phyloP scores from a whole-genome alignment of 495 filamentous ascomycete genomes.

The Aspergillus asperescens region DNA sequence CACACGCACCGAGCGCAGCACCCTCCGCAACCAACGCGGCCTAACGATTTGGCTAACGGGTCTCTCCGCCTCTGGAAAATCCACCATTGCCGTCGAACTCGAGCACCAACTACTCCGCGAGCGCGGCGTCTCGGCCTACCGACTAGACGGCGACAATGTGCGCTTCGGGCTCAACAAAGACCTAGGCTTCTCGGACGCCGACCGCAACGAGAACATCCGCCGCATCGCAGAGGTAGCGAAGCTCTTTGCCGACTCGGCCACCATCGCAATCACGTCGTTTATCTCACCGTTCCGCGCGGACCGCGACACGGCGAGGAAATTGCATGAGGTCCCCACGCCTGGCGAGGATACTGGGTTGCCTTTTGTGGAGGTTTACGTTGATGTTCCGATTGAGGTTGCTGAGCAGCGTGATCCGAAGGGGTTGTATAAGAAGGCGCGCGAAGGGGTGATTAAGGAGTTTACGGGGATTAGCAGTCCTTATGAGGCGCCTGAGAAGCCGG shows the following conservation, averaged over 20 bases:
- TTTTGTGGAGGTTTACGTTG: slow-evolving; percentile 90
- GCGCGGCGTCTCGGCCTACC: slow-evolving; percentile 78
- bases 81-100: slow-evolving; percentile 89
- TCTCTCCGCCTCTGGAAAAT: slow-evolving; percentile 91
- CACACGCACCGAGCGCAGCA: slow-evolving; percentile 76
- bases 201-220: slow-evolving; percentile 95
- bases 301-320: slow-evolving; percentile 68
- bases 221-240: slow-evolving; percentile 95
- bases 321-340: slow-evolving; percentile 58
- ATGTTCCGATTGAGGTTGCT: slow-evolving; percentile 83
- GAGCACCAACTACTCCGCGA: slow-evolving; percentile 80
- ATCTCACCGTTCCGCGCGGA: slow-evolving; percentile 92
- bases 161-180: slow-evolving; percentile 98
- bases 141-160: slow-evolving; percentile 96
- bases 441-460: slow-evolving; percentile 93
- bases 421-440: slow-evolving; percentile 91
- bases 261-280: slow-evolving; percentile 88
- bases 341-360: slow-evolving; percentile 56
- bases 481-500: slow-evolving; percentile 79
- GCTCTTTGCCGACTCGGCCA: slow-evolving; percentile 85
- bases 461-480: slow-evolving; percentile 91
- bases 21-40: slow-evolving; percentile 74
- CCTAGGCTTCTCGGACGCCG: slow-evolving; percentile 85
- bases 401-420: slow-evolving; percentile 96
- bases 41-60: slow-evolving; percentile 98